phyloP scores from a whole-genome alignment of 2,329 filamentous ascomycete species.

The Aspergillus oerlinghausenensis region DNA sequence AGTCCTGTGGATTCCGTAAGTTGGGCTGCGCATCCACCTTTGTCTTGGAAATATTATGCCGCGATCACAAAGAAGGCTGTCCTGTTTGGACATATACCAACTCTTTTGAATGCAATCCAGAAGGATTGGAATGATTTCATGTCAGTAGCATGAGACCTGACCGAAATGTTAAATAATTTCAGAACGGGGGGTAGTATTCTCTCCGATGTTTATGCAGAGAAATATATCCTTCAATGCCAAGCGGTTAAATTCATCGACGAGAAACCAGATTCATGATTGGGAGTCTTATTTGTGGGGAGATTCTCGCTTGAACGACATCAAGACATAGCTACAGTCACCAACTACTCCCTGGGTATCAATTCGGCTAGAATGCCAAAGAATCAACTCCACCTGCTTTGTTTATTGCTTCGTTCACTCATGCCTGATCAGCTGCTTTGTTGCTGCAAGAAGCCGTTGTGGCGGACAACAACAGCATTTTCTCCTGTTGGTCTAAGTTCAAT shows the following conservation, averaged over 20 bases:
- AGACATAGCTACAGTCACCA: neutral
- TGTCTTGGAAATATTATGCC: neutral
- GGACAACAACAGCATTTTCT: neutral
- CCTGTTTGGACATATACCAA: neutral
- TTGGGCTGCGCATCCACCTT: neutral
- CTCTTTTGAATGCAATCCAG: neutral
- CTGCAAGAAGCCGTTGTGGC: neutral
- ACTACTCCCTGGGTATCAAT: neutral
- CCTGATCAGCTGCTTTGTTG: neutral
- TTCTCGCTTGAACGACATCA: neutral
- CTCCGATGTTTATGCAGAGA: neutral
- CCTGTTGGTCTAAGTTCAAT: neutral
- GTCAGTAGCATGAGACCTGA: neutral
- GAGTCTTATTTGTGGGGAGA: neutral
- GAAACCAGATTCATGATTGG: too few relatives aligned
- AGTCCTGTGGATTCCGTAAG: neutral
- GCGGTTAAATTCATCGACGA: too few relatives aligned
- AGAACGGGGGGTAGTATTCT: neutral
- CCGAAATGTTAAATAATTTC: neutral
- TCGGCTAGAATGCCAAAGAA: neutral
- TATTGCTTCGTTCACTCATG: neutral
- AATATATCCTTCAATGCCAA: neutral
- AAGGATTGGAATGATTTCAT: neutral
- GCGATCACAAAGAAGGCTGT: neutral
- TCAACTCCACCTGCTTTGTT: neutral